phyloP scores from a whole-genome alignment of 768 basidiomycete genomes.

The Polyporus arcularius region DNA sequence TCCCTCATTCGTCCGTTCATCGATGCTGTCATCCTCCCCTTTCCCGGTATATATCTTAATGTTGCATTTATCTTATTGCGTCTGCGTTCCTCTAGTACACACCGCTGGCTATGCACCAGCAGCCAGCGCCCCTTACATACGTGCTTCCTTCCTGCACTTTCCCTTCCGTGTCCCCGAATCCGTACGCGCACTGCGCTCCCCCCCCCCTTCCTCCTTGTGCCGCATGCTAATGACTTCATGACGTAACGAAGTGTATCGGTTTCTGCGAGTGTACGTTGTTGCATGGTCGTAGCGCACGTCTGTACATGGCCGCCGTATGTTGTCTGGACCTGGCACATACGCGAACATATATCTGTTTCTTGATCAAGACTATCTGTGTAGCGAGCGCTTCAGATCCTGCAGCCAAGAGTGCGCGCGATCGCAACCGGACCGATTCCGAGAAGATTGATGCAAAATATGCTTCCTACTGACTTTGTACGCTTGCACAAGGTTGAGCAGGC shows the following conservation, averaged over 20 bases:
- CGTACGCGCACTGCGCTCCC: not conserved
- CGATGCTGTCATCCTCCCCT: not conserved
- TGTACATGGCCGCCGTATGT: slow-evolving; percentile 1
- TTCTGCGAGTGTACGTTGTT: slow-evolving; percentile 12
- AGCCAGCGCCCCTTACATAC: not conserved
- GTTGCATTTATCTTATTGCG: slow-evolving; percentile 18
- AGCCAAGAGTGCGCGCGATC: not conserved
- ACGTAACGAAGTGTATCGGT: slow-evolving; percentile 10
- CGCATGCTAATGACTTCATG: slow-evolving; percentile 16
- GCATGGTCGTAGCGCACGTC: not conserved
- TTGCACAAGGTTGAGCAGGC: not conserved
- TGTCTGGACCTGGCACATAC: not conserved
- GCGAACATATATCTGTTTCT: not conserved
- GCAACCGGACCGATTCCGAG: slow-evolving; percentile 2
- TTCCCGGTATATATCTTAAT: slow-evolving; percentile 11
- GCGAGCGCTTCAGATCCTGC: no score
- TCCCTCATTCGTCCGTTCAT: not conserved
- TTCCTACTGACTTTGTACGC: not conserved
- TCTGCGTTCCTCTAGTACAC: not conserved
- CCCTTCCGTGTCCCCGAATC: not conserved
- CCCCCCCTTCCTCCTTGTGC: not conserved
- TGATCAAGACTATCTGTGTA: not conserved
- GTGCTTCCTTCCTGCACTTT: not conserved
- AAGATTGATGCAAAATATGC: not conserved
- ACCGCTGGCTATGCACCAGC: not conserved